These are phyloP conservation scores for Aspergillus sp. DNA, from an alignment of 2,329 filamentous ascomycete species.

Conservation along the genomic window DNA sequence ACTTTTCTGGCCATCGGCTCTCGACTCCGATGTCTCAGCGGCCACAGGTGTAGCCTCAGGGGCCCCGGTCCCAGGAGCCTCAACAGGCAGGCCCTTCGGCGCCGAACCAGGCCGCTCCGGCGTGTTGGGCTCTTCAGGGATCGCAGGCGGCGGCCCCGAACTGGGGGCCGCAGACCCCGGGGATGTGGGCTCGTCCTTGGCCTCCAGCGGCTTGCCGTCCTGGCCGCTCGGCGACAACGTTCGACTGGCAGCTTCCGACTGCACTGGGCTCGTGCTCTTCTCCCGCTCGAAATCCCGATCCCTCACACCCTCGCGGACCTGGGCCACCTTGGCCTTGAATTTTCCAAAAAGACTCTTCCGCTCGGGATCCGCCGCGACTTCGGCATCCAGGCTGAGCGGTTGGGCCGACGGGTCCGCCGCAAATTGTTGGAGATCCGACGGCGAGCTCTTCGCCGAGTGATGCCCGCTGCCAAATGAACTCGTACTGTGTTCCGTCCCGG, in stretches of 20 bases:
- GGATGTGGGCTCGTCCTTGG: conserved; percentile 14
- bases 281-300: conserved; percentile 47
- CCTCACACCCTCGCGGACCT: conserved; percentile 42
- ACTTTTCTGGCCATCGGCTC: too few species aligned
- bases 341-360: conserved; percentile 56
- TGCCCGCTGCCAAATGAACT: conserved; percentile 57
- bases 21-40: too few species aligned
- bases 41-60: too few species aligned
- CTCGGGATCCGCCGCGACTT: conserved; percentile 37
- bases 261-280: conserved; percentile 43
- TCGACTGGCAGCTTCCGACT: conserved; percentile 23
- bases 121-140: conserved; percentile 26
- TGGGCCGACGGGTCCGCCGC: conserved; percentile 26
- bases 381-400: conserved; percentile 29
- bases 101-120: conserved; percentile 14
- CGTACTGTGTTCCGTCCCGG: conserved; percentile 55
- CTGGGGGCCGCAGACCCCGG: conserved; percentile 21
- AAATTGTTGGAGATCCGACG: conserved; percentile 34
- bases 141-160: conserved; percentile 22
- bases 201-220: conserved; percentile 12
- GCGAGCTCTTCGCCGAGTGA: conserved; percentile 37
- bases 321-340: conserved; percentile 53
- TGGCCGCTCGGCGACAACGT: conserved; percentile 26
- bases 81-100: too few species aligned
- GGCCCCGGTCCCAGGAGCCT: too few species aligned